phyloP scores from a whole-genome alignment of 1,139 yeast genomes.

The Yamadazyma membranifaciens region DNA sequence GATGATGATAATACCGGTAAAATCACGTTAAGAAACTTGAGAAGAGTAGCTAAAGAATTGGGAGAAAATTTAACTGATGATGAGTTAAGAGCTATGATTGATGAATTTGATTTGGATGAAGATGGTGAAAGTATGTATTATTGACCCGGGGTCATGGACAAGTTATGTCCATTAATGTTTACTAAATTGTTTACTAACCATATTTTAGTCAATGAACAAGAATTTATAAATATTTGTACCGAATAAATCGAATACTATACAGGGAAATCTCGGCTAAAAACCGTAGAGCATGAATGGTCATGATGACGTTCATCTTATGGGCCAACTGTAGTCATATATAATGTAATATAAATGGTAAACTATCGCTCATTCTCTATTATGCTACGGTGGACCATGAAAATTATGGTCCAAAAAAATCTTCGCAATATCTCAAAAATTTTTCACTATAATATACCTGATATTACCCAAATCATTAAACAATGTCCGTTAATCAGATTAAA shows the following conservation, averaged over 20 bases:
- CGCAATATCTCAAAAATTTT: constrained; percentile 10
- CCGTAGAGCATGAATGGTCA: background rate
- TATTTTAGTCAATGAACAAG: constrained; percentile 70
- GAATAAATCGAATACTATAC: constrained; percentile 36
- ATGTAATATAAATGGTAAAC: background rate
- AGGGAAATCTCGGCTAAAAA: background rate
- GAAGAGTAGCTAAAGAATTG: constrained; percentile 87
- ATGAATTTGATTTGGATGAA: constrained; percentile 93
- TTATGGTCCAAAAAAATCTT: background rate
- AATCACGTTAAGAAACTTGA: constrained; percentile 75
- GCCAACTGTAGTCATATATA: too few relatives aligned
- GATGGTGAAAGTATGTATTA: constrained; percentile 77
- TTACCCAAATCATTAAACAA: constrained; percentile 13
- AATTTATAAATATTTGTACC: constrained; percentile 86
- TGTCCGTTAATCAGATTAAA: constrained; percentile 40
- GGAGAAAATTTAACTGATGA: constrained; percentile 93
- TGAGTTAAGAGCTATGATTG: constrained; percentile 94
- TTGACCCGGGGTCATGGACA: background rate
- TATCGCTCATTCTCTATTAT: background rate
- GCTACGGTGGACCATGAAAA: background rate
- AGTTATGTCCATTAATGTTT: too few relatives aligned
- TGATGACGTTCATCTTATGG: too few relatives aligned
- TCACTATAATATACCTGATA: constrained; percentile 1
- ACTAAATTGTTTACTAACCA: constrained; percentile 9
- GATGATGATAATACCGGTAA: constrained; percentile 89